Conservation (phyloP, 352 stramenopile species). For the Lagenidium sp. region DNA sequence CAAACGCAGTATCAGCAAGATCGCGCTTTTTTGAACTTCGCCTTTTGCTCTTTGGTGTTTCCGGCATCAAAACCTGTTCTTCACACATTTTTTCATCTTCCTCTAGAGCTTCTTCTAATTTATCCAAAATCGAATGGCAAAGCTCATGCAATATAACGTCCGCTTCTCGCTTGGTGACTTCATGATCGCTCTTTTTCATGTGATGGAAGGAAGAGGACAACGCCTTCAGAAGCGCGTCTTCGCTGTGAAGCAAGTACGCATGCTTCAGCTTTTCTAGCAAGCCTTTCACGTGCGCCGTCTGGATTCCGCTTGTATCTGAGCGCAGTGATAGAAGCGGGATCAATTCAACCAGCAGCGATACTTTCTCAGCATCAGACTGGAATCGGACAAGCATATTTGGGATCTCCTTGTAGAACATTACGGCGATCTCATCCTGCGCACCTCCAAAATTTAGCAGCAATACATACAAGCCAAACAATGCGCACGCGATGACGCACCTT, state of each 20-base stretch:
- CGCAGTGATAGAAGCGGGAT: slow-evolving; percentile 62
- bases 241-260: slow-evolving; percentile 52
- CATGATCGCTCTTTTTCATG: slow-evolving; percentile 59
- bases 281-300: slow-evolving; percentile 52
- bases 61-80: slow-evolving; percentile 2
- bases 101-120: slow-evolving; percentile 36
- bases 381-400: slow-evolving; percentile 64
- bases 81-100: slow-evolving; percentile 35
- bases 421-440: slow-evolving; percentile 70
- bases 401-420: slow-evolving; percentile 76
- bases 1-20: slow-evolving; percentile 59
- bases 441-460: too few species aligned
- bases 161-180: slow-evolving; percentile 69
- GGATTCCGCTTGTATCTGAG: slow-evolving; percentile 55
- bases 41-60: slow-evolving; percentile 12
- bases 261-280: slow-evolving; percentile 74
- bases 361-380: slow-evolving; percentile 73
- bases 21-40: slow-evolving; percentile 27
- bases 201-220: slow-evolving; percentile 62
- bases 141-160: slow-evolving; percentile 71
- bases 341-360: slow-evolving; percentile 62
- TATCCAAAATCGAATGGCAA: slow-evolving; percentile 56
- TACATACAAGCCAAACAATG: background rate
- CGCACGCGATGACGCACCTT: slow-evolving; percentile 21
- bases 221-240: slow-evolving; percentile 59